These are phyloP conservation scores for Salix koriyanagi DNA, from an alignment of 345 rosid species.

Conservation along the genomic window DNA sequence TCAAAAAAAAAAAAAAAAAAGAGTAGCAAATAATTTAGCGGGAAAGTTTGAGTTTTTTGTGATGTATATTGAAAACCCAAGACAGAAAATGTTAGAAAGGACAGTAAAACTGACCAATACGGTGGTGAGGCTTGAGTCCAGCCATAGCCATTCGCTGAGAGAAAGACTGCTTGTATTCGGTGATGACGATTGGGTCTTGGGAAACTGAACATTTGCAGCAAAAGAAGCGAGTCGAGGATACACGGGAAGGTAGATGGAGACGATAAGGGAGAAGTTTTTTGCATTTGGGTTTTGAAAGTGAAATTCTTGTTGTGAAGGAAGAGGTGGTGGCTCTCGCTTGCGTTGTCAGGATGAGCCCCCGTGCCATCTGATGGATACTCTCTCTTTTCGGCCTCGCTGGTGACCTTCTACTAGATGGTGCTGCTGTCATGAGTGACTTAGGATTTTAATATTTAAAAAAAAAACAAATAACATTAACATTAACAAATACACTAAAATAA, in stretches of 20 bases:
- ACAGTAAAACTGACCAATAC: conserved; percentile 47
- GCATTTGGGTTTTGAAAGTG: conserved; percentile 23
- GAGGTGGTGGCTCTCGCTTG: conserved; percentile 32
- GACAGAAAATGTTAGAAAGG: not conserved
- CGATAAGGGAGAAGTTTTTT: conserved; percentile 22
- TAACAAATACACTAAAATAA: too few relatives aligned
- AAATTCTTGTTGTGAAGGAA: conserved; percentile 27
- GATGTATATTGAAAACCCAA: not conserved
- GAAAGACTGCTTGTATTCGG: conserved; percentile 50
- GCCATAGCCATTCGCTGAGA: conserved; percentile 70
- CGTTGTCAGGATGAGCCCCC: conserved; percentile 34
- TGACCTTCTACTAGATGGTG: not conserved
- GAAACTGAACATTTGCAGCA: conserved; percentile 34
- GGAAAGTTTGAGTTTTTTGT: too few relatives aligned
- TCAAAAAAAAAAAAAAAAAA: too few relatives aligned
- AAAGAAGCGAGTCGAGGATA: conserved; percentile 32
- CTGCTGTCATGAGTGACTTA: too few relatives aligned
- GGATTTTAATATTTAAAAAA: too few relatives aligned
- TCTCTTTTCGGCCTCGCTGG: not conserved
- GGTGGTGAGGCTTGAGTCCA: conserved; percentile 81
- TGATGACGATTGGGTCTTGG: conserved; percentile 30
- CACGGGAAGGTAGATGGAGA: not conserved
- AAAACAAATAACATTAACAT: too few relatives aligned
- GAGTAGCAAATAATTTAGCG: too few relatives aligned
- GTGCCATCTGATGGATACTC: conserved; percentile 33